Evolutionary conservation across 192 early-diverging fungal species (phyloP).

Genomic region (Kappamyces sp.): DNA sequence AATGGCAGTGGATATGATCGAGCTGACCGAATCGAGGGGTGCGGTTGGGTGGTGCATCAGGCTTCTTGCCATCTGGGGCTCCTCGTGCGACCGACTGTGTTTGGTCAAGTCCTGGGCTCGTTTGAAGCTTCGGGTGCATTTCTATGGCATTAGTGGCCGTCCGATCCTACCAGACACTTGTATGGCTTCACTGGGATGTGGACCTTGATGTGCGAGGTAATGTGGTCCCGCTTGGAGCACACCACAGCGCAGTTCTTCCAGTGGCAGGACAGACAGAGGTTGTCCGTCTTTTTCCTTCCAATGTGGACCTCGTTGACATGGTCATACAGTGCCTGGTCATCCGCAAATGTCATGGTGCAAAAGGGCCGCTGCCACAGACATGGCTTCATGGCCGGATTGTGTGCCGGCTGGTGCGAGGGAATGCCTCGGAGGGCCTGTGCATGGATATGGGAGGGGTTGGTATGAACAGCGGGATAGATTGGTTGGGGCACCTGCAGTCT

Average conservation of each 20-base stretch:
- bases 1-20: no score
- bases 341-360: slow-evolving; percentile 47
- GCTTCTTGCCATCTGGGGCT: slow-evolving; percentile 17
- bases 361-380: slow-evolving; percentile 20
- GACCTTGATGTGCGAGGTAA: slow-evolving; percentile 92
- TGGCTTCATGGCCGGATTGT: neutral
- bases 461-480: no score
- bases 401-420: no score
- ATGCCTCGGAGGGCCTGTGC: no score
- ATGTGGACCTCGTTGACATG: slow-evolving; percentile 88
- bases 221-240: slow-evolving; percentile 87
- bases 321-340: slow-evolving; percentile 76
- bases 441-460: no score
- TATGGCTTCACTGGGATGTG: slow-evolving; percentile 91
- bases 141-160: slow-evolving; percentile 24
- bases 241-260: slow-evolving; percentile 76
- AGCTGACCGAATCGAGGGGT: neutral
- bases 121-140: slow-evolving; percentile 80
- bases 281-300: slow-evolving; percentile 80
- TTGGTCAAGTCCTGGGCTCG: slow-evolving; percentile 94
- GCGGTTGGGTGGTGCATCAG: neutral
- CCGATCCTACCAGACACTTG: slow-evolving; percentile 56
- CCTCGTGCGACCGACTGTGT: slow-evolving; percentile 77
- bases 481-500: no score
- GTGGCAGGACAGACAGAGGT: slow-evolving; percentile 79